phyloP scores from a whole-genome alignment of 306 rosid genomes.

The Fagus crenata region DNA sequence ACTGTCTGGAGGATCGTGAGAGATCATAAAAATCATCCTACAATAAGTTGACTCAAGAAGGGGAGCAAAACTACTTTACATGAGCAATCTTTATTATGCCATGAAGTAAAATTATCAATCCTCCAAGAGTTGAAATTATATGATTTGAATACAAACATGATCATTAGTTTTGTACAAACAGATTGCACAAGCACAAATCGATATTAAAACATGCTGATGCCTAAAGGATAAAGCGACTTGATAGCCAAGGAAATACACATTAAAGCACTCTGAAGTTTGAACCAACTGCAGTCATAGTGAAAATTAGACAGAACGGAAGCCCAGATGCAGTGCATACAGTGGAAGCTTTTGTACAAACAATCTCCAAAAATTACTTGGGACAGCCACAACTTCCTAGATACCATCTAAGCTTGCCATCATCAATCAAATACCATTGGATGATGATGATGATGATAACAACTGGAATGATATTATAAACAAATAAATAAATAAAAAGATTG shows the following conservation, averaged over 20 bases:
- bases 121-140: too few species aligned
- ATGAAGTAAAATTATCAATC: background rate
- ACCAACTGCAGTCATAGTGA: background rate
- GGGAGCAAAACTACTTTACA: background rate
- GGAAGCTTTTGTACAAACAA: background rate
- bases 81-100: background rate
- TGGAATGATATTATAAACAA: background rate
- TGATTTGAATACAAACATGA: background rate
- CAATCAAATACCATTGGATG: background rate
- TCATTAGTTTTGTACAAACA: background rate
- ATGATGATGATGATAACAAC: background rate
- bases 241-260: background rate
- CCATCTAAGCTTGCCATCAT: background rate
- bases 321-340: background rate
- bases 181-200: background rate
- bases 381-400: background rate
- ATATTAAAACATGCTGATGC: background rate
- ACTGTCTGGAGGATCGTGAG: too few species aligned
- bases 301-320: background rate
- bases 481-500: background rate
- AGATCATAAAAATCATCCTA: too few species aligned
- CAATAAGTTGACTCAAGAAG: too few species aligned
- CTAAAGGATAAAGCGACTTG: background rate
- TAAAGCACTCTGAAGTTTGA: background rate
- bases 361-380: background rate